Conservation (phyloP, 345 rosid species). For the Eucalyptus pauciflora region DNA sequence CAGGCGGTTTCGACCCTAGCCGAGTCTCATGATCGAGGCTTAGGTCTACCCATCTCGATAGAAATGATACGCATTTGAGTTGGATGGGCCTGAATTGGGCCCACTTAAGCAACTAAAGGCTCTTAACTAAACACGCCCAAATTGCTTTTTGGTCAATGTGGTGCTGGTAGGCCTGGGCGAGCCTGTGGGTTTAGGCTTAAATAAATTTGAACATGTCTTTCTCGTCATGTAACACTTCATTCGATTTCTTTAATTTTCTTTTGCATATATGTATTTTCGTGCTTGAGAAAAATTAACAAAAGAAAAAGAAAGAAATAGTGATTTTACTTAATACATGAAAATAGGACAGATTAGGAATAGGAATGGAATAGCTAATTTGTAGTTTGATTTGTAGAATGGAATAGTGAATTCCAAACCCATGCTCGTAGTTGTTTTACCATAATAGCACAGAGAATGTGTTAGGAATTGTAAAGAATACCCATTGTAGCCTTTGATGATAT, state of each 20-base stretch:
- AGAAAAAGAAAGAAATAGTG: background rate
- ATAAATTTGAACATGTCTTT: background rate
- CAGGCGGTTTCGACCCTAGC: background rate
- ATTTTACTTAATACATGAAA: background rate
- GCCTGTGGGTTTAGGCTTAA: background rate
- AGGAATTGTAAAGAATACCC: background rate
- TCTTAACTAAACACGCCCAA: background rate
- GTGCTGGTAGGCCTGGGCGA: background rate
- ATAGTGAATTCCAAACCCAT: background rate
- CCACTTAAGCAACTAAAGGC: background rate
- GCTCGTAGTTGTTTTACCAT: background rate
- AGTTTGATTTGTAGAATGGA: background rate
- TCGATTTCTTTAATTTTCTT: background rate
- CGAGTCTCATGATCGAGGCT: accelerated
- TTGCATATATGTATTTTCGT: background rate
- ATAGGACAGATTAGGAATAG: background rate
- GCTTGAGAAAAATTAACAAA: background rate
- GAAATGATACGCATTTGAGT: background rate
- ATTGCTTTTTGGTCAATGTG: background rate
- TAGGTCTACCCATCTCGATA: background rate
- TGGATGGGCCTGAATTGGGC: background rate
- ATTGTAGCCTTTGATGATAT: background rate
- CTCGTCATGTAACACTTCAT: background rate
- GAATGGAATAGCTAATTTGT: background rate
- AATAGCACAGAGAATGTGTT: background rate